phyloP scores from a whole-genome alignment of 2,329 filamentous ascomycete genomes.

The Dichotomopilus funicola region DNA sequence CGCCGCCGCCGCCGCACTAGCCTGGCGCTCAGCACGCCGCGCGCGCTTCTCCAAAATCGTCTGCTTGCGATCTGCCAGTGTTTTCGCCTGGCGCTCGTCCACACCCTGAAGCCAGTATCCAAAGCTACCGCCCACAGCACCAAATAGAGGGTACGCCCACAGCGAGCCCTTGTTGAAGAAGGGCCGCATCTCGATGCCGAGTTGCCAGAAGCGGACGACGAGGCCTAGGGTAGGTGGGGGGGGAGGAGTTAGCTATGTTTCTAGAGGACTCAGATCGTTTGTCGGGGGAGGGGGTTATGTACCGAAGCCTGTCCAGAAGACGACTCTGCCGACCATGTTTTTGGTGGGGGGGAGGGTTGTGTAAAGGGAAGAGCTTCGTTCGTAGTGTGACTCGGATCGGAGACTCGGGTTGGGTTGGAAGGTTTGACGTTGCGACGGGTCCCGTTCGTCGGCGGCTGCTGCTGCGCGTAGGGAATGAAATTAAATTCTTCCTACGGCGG shows the following conservation, averaged over 20 bases:
- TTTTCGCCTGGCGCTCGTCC: constrained; percentile 70
- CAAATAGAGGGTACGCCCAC: constrained; percentile 90
- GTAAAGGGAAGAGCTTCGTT: not conserved
- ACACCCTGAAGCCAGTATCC: constrained; percentile 96
- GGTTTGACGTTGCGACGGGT: not conserved
- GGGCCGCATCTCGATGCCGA: constrained; percentile 97
- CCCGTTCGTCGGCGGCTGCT: not conserved
- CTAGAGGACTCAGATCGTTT: not conserved
- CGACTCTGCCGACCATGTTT: constrained; percentile 57
- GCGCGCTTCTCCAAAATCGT: constrained; percentile 82
- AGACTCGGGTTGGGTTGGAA: not conserved
- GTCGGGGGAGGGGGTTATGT: constrained; percentile 24
- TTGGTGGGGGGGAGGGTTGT: not conserved
- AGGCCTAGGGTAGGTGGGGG: constrained; percentile 56
- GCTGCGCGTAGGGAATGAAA: not conserved
- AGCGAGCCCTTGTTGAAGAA: constrained; percentile 79
- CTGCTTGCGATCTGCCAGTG: constrained; percentile 73
- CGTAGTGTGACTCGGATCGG: constrained; percentile 5
- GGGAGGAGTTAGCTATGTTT: not conserved
- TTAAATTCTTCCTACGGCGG: not conserved
- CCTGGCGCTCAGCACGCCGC: constrained; percentile 63
- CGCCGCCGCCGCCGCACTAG: constrained; percentile 20
- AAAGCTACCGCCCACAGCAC: constrained; percentile 77
- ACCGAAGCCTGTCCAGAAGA: constrained; percentile 93
- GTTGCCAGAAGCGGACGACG: constrained; percentile 88